Evolutionary conservation across 1,284 basidiomycete species (phyloP).

Genomic region (Irpex lacteus): DNA sequence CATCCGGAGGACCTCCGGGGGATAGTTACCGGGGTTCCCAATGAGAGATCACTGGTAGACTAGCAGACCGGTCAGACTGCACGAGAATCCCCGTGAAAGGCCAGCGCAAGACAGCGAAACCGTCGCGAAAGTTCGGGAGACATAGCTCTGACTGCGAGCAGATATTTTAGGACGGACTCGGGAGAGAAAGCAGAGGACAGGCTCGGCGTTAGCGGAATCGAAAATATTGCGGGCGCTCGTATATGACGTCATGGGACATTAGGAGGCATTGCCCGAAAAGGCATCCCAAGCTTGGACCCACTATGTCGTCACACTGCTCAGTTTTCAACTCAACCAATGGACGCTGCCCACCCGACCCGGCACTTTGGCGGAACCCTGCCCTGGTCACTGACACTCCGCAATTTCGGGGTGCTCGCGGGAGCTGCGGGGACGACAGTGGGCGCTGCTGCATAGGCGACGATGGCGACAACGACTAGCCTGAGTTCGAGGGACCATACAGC

Average conservation of each 20-base stretch:
- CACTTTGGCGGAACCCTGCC: neutral
- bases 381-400: neutral
- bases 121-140: neutral
- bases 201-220: neutral
- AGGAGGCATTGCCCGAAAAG: slow-evolving; percentile 8
- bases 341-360: neutral
- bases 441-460: neutral
- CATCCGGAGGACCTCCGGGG: neutral
- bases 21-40: neutral
- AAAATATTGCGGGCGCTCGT: neutral
- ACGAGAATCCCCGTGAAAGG: neutral
- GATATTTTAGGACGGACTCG: neutral
- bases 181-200: neutral
- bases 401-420: neutral
- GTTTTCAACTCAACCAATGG: neutral
- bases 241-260: slow-evolving; percentile 6
- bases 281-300: slow-evolving; percentile 5
- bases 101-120: neutral
- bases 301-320: slow-evolving; percentile 5
- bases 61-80: neutral
- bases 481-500: neutral
- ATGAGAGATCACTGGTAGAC: neutral
- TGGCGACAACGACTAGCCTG: neutral
- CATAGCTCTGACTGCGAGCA: neutral
- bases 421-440: neutral